Evolutionary conservation across 2,329 filamentous ascomycete species (phyloP).

Genomic region (Calonectria montana): DNA sequence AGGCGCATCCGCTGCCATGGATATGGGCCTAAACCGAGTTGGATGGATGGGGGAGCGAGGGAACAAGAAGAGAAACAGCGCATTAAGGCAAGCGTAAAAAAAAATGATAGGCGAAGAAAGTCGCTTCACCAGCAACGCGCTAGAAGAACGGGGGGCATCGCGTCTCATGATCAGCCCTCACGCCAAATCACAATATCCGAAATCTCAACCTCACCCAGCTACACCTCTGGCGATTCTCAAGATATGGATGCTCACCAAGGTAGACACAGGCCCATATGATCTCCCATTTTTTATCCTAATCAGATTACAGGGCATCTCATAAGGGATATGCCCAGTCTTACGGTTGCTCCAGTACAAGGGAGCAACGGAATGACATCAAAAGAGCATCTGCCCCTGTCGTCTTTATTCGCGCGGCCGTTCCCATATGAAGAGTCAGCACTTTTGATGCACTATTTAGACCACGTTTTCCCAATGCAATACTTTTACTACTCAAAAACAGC

Average conservation of each 20-base stretch:
- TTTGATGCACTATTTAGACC: conserved; percentile 10
- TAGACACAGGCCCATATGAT: not conserved
- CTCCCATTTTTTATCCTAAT: not conserved
- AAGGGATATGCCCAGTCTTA: not conserved
- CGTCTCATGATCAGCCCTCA: no score
- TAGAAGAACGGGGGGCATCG: not conserved
- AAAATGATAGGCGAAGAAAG: not conserved
- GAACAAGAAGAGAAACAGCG: conserved; percentile 2
- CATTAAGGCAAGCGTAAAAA: not conserved
- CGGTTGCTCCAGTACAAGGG: not conserved
- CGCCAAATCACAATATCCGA: not conserved
- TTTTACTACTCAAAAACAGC: conserved; percentile 1
- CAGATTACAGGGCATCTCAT: no score
- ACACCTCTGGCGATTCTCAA: not conserved
- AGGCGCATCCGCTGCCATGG: conserved; percentile 4
- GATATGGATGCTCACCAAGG: not conserved
- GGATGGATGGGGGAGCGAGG: conserved; percentile 9
- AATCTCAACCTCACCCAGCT: not conserved
- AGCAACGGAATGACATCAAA: not conserved
- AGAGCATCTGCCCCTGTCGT: not conserved
- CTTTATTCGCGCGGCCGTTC: not conserved
- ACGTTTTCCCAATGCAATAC: conserved; percentile 10
- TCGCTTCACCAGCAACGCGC: not conserved
- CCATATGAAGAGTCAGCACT: conserved; percentile 4
- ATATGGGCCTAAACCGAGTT: conserved; percentile 1